Percentiles rank a stretch among this genome's conserved stretches.
phyloP scores from a whole-genome alignment of 2,329 filamentous ascomycete species.

The Cercospora sp. region DNA sequence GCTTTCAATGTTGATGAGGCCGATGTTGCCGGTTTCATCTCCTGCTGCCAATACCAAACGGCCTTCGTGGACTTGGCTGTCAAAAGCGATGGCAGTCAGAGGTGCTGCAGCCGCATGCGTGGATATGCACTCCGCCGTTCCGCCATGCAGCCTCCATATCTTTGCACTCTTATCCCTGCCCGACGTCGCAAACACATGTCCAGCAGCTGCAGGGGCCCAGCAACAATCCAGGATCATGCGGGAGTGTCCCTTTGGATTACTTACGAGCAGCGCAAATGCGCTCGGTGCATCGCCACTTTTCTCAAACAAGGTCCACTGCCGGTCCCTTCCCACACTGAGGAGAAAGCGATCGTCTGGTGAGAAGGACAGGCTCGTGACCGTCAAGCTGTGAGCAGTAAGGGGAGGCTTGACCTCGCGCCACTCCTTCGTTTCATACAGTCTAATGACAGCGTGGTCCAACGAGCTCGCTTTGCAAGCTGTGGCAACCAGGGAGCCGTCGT shows the following conservation, averaged over 20 bases:
- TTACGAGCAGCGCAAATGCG: slow-evolving; percentile 59
- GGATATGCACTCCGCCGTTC: slow-evolving; percentile 26
- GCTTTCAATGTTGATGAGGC: slow-evolving; percentile 16
- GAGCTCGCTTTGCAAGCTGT: slow-evolving; percentile 93
- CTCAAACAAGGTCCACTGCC: slow-evolving; percentile 84
- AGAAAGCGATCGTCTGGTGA: slow-evolving; percentile 71
- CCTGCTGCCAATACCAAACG: slow-evolving; percentile 31
- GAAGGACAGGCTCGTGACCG: slow-evolving; percentile 79
- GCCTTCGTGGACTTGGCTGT: background rate
- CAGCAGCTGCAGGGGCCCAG: slow-evolving; percentile 64
- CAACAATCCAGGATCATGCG: slow-evolving; percentile 89
- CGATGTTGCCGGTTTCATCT: slow-evolving; percentile 34
- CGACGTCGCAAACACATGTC: slow-evolving; percentile 74
- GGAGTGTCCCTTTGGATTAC: slow-evolving; percentile 81
- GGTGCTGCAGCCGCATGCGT: slow-evolving; percentile 32
- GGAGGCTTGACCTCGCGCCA: slow-evolving; percentile 89
- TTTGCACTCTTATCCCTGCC: slow-evolving; percentile 83
- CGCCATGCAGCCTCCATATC: slow-evolving; percentile 51
- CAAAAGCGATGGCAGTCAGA: slow-evolving; percentile 40
- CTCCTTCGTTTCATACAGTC: slow-evolving; percentile 79
- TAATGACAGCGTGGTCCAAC: slow-evolving; percentile 89
- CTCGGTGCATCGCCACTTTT: slow-evolving; percentile 44
- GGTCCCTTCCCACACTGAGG: slow-evolving; percentile 85
- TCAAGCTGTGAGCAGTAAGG: slow-evolving; percentile 81
- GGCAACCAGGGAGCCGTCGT: slow-evolving; percentile 74